phyloP scores from a whole-genome alignment of 2,329 filamentous ascomycete genomes.

The Aspergillus sp. region DNA sequence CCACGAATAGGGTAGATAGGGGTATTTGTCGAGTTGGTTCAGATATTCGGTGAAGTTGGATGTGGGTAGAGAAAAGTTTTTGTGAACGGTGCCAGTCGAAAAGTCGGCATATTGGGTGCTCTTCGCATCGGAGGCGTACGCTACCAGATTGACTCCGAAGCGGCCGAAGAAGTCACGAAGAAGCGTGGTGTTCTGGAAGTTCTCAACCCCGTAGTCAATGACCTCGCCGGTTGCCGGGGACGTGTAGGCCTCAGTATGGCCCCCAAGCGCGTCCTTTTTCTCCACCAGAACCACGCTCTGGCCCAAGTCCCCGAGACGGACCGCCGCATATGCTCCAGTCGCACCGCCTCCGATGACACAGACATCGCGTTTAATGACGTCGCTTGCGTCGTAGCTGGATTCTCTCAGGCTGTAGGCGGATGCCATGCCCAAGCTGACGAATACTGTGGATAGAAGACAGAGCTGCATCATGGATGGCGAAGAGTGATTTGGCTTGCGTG shows the following conservation, averaged over 20 bases:
- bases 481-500: no score
- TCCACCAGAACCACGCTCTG: constrained; percentile 23
- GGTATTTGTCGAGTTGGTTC: constrained; percentile 4
- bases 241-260: constrained; percentile 20
- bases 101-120: no score
- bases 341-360: neutral
- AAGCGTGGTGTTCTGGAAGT: constrained; percentile 16
- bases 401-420: no score
- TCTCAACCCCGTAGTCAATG: constrained; percentile 25
- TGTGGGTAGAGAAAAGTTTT: neutral
- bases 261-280: constrained; percentile 18
- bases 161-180: constrained; percentile 17
- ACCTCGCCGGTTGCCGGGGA: constrained; percentile 11
- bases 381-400: no score
- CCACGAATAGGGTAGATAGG: constrained; percentile 4
- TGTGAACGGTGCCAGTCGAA: no score
- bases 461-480: no score
- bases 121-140: neutral
- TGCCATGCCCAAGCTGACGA: no score
- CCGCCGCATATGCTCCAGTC: constrained; percentile 11
- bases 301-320: constrained; percentile 19
- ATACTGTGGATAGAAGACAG: no score
- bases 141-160: constrained; percentile 12
- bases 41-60: neutral
- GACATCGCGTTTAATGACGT: no score